phyloP scores from a whole-genome alignment of 768 basidiomycete species.

The Leucocoprinus birnbaumii region DNA sequence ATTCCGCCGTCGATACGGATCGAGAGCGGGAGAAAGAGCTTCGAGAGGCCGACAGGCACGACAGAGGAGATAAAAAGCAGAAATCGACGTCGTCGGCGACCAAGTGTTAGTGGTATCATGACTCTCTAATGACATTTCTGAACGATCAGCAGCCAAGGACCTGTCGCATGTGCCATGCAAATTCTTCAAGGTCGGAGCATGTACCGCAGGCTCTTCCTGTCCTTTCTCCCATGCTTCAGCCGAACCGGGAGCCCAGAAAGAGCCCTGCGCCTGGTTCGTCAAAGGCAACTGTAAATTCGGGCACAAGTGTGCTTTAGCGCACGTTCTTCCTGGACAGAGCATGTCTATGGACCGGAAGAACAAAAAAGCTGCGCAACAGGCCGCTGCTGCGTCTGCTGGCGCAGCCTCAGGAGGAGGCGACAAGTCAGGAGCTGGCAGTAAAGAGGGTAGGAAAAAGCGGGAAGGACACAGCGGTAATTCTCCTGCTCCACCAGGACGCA shows the following conservation, averaged over 20 bases:
- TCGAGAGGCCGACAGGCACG: conserved; percentile 21
- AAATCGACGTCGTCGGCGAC: conserved; percentile 23
- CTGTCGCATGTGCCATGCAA: conserved; percentile 97
- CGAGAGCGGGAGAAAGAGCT: conserved; percentile 25
- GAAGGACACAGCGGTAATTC: conserved; percentile 23
- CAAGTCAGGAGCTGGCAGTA: conserved; percentile 31
- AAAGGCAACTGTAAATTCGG: conserved; percentile 83
- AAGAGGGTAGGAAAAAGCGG: conserved; percentile 31
- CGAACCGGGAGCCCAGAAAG: conserved; percentile 79
- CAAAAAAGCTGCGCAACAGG: conserved; percentile 81
- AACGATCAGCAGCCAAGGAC: conserved; percentile 63
- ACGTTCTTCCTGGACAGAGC: conserved; percentile 90
- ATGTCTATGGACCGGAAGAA: conserved; percentile 98
- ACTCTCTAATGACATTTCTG: background rate
- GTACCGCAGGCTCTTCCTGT: conserved; percentile 91
- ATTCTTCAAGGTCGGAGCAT: conserved; percentile 93
- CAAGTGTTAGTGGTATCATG: conserved; percentile 21
- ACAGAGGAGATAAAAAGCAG: conserved; percentile 26
- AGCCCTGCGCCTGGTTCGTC: conserved; percentile 85
- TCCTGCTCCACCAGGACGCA: conserved; percentile 19
- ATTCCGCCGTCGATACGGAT: conserved; percentile 22
- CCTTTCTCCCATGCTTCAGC: conserved; percentile 85
- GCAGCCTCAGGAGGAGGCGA: conserved; percentile 26
- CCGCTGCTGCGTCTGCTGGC: conserved; percentile 46
- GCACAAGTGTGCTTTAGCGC: conserved; percentile 88